These are phyloP conservation scores for Westerdykella aurantiaca DNA, from an alignment of 2,329 filamentous ascomycete species.

Conservation along the genomic window DNA sequence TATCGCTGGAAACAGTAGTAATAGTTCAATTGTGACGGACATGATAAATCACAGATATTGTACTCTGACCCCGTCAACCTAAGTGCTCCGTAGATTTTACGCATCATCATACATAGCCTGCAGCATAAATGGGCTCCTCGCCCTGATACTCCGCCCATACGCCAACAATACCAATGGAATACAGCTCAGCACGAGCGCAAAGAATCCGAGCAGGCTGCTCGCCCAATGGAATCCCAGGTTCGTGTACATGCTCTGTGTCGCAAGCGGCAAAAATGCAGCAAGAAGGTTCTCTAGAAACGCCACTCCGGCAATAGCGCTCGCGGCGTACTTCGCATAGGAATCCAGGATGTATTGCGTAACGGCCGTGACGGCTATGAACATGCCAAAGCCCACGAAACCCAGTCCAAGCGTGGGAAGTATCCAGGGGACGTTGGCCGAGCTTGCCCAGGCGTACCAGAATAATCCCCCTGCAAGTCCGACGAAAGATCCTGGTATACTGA, in stretches of 20 bases:
- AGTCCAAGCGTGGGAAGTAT: slow-evolving; percentile 45
- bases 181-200: slow-evolving; percentile 41
- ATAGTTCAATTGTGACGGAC: no score
- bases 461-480: slow-evolving; percentile 45
- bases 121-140: slow-evolving; percentile 36
- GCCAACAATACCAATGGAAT: slow-evolving; percentile 43
- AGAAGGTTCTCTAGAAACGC: slow-evolving; percentile 47
- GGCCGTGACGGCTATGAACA: slow-evolving; percentile 43
- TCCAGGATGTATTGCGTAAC: slow-evolving; percentile 48
- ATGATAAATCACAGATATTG: no score
- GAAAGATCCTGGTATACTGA: slow-evolving; percentile 41
- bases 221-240: no score
- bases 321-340: slow-evolving; percentile 47
- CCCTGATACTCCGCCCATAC: slow-evolving; percentile 39
- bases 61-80: no score
- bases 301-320: slow-evolving; percentile 45
- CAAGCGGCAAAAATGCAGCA: slow-evolving; percentile 45
- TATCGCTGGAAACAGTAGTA: no score
- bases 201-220: slow-evolving; percentile 10
- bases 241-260: slow-evolving; percentile 27
- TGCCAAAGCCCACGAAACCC: slow-evolving; percentile 46
- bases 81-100: background rate
- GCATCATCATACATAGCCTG: slow-evolving; percentile 20
- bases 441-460: slow-evolving; percentile 50
- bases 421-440: slow-evolving; percentile 42